Evolutionary conservation across 768 basidiomycete species (phyloP), one percentile per base, ranked within the genome.

Genomic region (Lactarius trivialis): DNA sequence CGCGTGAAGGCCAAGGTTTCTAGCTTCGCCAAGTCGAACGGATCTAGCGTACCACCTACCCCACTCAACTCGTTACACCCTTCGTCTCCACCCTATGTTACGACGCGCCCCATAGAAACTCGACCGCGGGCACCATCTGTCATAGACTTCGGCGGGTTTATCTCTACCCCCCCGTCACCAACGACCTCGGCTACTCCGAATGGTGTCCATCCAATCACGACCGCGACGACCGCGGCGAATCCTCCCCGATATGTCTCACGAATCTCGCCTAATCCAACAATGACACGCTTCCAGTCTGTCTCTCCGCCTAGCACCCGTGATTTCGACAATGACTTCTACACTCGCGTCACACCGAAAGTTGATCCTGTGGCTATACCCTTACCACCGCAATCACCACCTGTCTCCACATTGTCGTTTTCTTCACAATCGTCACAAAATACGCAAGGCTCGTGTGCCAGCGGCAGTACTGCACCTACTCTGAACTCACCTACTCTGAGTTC

Each of bases 341-440:
- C 58, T 65, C 75, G 48, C 34, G 43, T 59, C 14, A 36, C 60
- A 0, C 45, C 73, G 72, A 83, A 77, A 65, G 77, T 83, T 32
- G 86, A 87, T 65, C 82, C 85, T 9, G 68, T 77, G 17, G 73
- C 76, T 1, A 78, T 85, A 61, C 85, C 85, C n/a, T 72, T 85
- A 4, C 84, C 86, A 3, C 82, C 86, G 2, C 77, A 84, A 63
- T 91, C 89, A 2, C 89, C 89, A 15, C 85, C 89, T 1, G 75
- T 78, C 32, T 91, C 89, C 24, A 77, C 85, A 0, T 66, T 91
- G 17, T 92, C 89, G 0, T 81, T 85, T 67, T 91, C 89, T n/a
- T 90, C 89, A 4, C 82, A 73, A 14, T 82, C 84, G 0, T 82
- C 85, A 1, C 71, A 69, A 19, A 69, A 73, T 39, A 70, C 68